Evolutionary conservation across 1,139 yeast species (phyloP).

Genomic region (Barnettozyma hawaiiensis): DNA sequence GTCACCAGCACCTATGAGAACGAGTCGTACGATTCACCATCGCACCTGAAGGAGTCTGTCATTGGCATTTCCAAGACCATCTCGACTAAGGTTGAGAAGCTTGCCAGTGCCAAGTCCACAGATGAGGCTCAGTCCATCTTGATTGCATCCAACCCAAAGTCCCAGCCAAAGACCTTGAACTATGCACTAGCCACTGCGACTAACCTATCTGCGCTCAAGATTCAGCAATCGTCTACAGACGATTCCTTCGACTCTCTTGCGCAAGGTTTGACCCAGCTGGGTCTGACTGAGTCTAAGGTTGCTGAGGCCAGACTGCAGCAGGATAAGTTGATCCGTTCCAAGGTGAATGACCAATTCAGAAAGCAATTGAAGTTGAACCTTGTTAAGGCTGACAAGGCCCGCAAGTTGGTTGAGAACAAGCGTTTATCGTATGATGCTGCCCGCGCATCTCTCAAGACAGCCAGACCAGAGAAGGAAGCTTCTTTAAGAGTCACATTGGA

Average conservation of each 20-base stretch:
- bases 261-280: conserved; percentile 43
- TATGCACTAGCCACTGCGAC: conserved; percentile 83
- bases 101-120: conserved; percentile 72
- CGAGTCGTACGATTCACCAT: conserved; percentile 86
- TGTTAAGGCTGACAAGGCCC: conserved; percentile 62
- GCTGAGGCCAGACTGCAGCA: conserved; percentile 84
- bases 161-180: conserved; percentile 78
- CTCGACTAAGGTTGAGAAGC: conserved; percentile 58
- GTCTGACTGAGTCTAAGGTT: conserved; percentile 56
- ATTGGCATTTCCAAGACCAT: conserved; percentile 68
- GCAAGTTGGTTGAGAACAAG: conserved; percentile 73
- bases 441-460: conserved; percentile 59
- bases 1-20: conserved; percentile 68
- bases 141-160: conserved; percentile 46
- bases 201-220: conserved; percentile 40
- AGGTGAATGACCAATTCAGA: conserved; percentile 64
- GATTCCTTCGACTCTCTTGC: conserved; percentile 38
- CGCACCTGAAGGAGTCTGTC: conserved; percentile 67
- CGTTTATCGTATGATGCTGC: conserved; percentile 79
- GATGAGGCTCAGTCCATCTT: conserved; percentile 80
- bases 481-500: conserved; percentile 75
- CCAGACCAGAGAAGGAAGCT: conserved; percentile 71
- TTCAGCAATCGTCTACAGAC: conserved; percentile 33
- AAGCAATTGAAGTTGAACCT: conserved; percentile 62
- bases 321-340: conserved; percentile 64